Evolutionary conservation across 768 basidiomycete species (phyloP).

Genomic region (Kwoniella shandongensis): DNA sequence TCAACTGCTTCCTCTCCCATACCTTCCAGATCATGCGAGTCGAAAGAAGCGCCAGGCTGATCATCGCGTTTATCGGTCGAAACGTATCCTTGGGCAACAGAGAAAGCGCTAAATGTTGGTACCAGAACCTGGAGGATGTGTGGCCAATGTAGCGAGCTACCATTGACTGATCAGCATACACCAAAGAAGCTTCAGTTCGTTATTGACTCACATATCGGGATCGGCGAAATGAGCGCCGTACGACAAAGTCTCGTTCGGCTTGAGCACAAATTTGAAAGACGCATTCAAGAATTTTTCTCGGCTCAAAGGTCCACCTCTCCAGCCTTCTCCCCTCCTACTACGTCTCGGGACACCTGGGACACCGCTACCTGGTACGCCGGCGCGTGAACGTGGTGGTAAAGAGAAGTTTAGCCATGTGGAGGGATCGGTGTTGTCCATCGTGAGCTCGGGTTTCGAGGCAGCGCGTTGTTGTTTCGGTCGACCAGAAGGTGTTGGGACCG

Average conservation of each 20-base stretch:
- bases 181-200: too few relatives aligned
- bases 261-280: conserved; percentile 93
- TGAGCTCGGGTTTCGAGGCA: conserved; percentile 15
- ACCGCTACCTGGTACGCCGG: conserved; percentile 33
- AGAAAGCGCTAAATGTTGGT: conserved; percentile 74
- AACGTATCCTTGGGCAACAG: conserved; percentile 59
- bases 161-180: neutral
- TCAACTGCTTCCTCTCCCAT: conserved; percentile 39
- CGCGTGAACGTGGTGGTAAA: conserved; percentile 75
- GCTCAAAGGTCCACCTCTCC: conserved; percentile 71
- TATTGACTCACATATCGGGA: conserved; percentile 84
- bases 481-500: conserved; percentile 3
- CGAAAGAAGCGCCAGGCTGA: conserved; percentile 23
- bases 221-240: conserved; percentile 94
- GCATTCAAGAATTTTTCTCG: conserved; percentile 96
- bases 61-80: conserved; percentile 25
- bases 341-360: conserved; percentile 61
- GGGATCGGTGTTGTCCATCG: conserved; percentile 26
- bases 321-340: conserved; percentile 63
- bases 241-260: conserved; percentile 69
- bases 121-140: conserved; percentile 94
- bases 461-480: neutral
- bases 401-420: conserved; percentile 75
- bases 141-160: conserved; percentile 90
- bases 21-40: conserved; percentile 38